Base-by-base conservation (phyloP, 148 eudicot genomes). In the Salicornia ramosissima region DNA sequence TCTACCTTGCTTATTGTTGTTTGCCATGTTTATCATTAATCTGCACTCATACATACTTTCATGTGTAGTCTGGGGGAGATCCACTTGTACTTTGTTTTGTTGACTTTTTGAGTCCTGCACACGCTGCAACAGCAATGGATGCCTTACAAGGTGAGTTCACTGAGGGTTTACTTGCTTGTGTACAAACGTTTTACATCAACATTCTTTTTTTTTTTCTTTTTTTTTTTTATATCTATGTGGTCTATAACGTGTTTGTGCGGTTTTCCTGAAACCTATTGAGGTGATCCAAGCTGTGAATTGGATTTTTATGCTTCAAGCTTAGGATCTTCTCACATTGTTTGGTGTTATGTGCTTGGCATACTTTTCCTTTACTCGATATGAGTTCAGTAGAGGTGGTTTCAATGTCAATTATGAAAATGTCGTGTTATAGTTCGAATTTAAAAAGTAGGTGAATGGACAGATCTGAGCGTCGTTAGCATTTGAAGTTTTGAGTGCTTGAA, bases 41-140 rank as follows among this genome's bases (percentile, higher is more conserved):
- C 30, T 9, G 14, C 47, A 63, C 63, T 74, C 46, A 62, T 47
- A 21, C 26, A 25, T 42, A 54, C 73, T 45, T 34, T 64, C 45
- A 25, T 75, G 13, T 80, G 80, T 74, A 90, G 96, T 29, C 82
- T 73, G 85, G 86, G 39, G 89, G 88, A 51, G 97, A 91, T 74
- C 85, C 88, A 2, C 71, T 88, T 65, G 83, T 91, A 39, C 90
- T 88, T 52, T 91, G 95, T 78, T 91, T 91, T 74, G 95, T 84
- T 72, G 97, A 91, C 81, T 91, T 81, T 64, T 40, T 74, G 78
- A 76, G 79, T 80, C 78, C 83, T 28, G 68, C 90, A 33, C 74
- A 80, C 82, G 80, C 77, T 80, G 86, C 90, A 76, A 82, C 87
- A 57, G 84, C 84, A 62, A 34, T 76, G 74, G 73, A 76, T 72